phyloP scores from a whole-genome alignment of 352 stramenopile genomes.

The Halophytophthora polymorphica region DNA sequence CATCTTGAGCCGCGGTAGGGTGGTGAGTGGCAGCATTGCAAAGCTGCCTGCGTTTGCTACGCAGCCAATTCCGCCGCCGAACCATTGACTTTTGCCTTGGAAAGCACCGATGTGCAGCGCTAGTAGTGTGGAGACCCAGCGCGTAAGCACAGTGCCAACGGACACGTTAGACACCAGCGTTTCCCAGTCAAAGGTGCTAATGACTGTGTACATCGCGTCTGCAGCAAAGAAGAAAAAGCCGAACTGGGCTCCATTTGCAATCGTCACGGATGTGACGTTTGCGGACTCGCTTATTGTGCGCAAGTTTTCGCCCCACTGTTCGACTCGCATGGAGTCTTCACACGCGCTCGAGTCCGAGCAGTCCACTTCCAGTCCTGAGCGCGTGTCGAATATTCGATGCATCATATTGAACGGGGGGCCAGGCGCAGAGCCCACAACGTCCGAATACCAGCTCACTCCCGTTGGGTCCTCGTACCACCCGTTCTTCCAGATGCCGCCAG shows the following conservation, averaged over 20 bases:
- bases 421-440: not conserved
- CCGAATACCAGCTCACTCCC: not conserved
- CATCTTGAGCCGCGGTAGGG: constrained; percentile 33
- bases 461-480: constrained; percentile 6
- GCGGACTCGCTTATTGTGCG: no score
- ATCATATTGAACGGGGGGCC: not conserved
- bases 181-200: constrained; percentile 26
- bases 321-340: constrained; percentile 3
- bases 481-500: constrained; percentile 3
- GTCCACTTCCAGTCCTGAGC: not conserved
- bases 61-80: constrained; percentile 19
- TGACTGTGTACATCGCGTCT: not conserved
- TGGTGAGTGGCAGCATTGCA: constrained; percentile 23
- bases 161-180: constrained; percentile 30
- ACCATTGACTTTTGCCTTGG: not conserved
- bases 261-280: constrained; percentile 13
- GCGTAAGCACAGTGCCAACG: constrained; percentile 20
- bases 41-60: constrained; percentile 24
- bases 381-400: not conserved
- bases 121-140: constrained; percentile 26
- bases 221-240: constrained; percentile 27
- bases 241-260: constrained; percentile 19
- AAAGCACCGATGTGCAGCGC: constrained; percentile 14
- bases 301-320: no score
- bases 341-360: no score